Base-by-base conservation (phyloP, 352 stramenopile species). In the Phytophthora citricola region DNA sequence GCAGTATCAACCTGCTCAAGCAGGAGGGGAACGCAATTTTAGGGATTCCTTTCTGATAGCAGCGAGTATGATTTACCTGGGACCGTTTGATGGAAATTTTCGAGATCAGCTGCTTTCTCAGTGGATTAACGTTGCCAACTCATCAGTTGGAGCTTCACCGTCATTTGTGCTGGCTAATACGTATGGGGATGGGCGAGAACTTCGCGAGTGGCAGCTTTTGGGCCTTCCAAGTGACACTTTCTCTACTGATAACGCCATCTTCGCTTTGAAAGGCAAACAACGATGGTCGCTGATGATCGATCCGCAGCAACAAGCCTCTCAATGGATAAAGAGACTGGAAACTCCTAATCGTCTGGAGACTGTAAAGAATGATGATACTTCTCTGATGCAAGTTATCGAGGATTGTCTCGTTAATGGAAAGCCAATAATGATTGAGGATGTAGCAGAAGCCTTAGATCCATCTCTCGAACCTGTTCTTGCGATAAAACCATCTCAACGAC, bases 201-300 rank as follows among this genome's bases (percentile, higher is more conserved):
- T 98, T 31, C 91, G 92, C 6, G 76, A 89, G 32, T 98, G 92
- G 92, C 83, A 97, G 27, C 66, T 98, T 11, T 47, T 93, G 10
- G 90, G 91, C 5, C 66, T 98, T 3, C 94, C 94, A 10, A 97
- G 85, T 34, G 94, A 98, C 66, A 73, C 27, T 0, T 92, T 97
- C 20, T 97, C 85, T 1, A 89, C 89, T 1, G 91, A 98, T 47
- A 98, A 98, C 55, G 94, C 78, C 1, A 79, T 98, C 43, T 97
- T 93, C 57, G 76, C 97, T 29, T 85, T 93, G 49, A 83, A 90
- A 31, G 71, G 74, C n/a, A 91, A 73, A 20, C 87, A 90, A n/a
- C 83, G 92, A 10, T 98, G 93, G 93, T 82, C 94, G 15, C 76
- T 98, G 14, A 87, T 98, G 71, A 98, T 98, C 59, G 94, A 98